These are phyloP conservation scores for Alternaria incomplexa DNA, from an alignment of 2,329 filamentous ascomycete species.

Conservation along the genomic window DNA sequence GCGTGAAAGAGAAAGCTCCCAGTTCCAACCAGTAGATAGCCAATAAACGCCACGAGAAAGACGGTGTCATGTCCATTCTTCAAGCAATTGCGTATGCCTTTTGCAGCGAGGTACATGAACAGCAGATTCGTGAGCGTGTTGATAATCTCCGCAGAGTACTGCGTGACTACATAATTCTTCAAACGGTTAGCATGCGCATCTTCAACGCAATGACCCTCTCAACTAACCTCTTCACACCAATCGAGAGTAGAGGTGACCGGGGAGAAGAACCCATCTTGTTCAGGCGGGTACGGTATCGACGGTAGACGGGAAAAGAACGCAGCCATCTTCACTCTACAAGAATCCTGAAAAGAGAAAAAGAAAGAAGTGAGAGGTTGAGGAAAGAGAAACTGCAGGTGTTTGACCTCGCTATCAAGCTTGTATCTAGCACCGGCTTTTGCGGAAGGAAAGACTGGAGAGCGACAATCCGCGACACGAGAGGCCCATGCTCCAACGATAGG, in stretches of 20 bases:
- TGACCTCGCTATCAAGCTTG: constrained; percentile 8
- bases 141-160: constrained; percentile 77
- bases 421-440: constrained; percentile 20
- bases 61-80: constrained; percentile 75
- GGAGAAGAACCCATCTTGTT: constrained; percentile 68
- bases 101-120: constrained; percentile 78
- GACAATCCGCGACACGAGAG: constrained; percentile 8
- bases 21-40: constrained; percentile 66
- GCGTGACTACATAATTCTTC: constrained; percentile 76
- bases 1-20: constrained; percentile 70
- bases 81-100: constrained; percentile 76
- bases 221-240: constrained; percentile 77
- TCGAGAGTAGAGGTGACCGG: constrained; percentile 75
- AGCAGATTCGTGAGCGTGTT: constrained; percentile 82
- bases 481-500: constrained; percentile 9
- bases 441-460: constrained; percentile 17
- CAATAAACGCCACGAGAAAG: constrained; percentile 71
- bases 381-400: background rate
- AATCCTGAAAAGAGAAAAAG: background rate
- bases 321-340: constrained; percentile 20
- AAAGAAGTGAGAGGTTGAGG: background rate
- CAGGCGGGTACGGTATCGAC: constrained; percentile 57
- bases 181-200: constrained; percentile 6
- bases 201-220: background rate
- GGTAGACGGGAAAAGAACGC: constrained; percentile 49